Percentiles rank a stretch among this genome's conserved stretches.
Evolutionary conservation across 495 filamentous ascomycete genomes (phyloP).

Genomic region (Opeltia flavorubescens): DNA sequence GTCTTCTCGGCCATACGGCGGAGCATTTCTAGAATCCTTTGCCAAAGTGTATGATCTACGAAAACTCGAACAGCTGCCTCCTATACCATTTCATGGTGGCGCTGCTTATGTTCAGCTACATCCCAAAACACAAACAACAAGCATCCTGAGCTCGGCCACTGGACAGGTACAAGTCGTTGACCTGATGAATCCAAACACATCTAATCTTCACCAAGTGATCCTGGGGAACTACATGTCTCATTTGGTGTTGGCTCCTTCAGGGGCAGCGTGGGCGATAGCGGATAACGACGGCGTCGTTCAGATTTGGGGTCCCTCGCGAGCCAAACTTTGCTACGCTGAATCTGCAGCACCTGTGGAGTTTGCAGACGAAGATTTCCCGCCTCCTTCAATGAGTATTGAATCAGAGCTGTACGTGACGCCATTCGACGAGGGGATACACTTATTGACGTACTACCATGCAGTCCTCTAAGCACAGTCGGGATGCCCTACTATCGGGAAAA

Average conservation of each 20-base stretch:
- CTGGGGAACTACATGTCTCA: constrained; percentile 53
- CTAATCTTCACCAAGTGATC: constrained; percentile 77
- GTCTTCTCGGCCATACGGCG: constrained; percentile 51
- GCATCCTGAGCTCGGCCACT: constrained; percentile 74
- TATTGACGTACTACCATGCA: constrained; percentile 18
- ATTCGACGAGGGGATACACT: neutral
- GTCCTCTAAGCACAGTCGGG: constrained; percentile 70
- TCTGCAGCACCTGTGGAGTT: constrained; percentile 66
- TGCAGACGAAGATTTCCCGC: constrained; percentile 43
- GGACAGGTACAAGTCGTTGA: constrained; percentile 92
- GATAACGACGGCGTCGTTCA: constrained; percentile 68
- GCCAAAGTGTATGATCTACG: constrained; percentile 93
- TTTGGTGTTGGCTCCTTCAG: constrained; percentile 79
- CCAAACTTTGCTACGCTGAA: constrained; percentile 84
- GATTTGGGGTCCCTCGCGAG: constrained; percentile 82
- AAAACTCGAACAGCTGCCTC: constrained; percentile 66
- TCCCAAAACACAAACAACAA: constrained; percentile 82
- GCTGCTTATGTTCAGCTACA: constrained; percentile 92
- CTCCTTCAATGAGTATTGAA: constrained; percentile 47
- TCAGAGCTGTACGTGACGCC: constrained; percentile 45
- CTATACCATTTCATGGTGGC: constrained; percentile 81
- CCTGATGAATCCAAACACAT: constrained; percentile 82
- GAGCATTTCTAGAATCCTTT: constrained; percentile 66
- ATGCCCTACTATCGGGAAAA: constrained; percentile 88
- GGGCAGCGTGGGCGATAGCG: constrained; percentile 71